phyloP scores from a whole-genome alignment of 139 green algal genomes.

The Chlamydomonas sphaeroides region DNA sequence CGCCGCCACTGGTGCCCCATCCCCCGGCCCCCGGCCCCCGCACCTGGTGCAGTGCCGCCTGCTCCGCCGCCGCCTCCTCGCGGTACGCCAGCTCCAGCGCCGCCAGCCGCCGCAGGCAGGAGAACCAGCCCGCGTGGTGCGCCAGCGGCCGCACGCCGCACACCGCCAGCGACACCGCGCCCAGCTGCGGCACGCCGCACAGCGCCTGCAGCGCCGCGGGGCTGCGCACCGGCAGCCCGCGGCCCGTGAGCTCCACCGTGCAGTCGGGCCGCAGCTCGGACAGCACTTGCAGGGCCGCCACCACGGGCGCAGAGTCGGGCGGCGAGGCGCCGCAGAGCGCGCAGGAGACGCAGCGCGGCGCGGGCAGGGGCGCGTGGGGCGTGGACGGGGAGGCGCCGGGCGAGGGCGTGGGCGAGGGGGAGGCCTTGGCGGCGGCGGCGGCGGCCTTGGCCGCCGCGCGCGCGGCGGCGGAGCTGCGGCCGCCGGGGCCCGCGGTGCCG shows the following conservation, averaged over 20 bases:
- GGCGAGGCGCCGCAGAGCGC: conserved; percentile 22
- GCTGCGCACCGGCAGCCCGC: conserved; percentile 27
- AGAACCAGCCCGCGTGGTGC: conserved; percentile 32
- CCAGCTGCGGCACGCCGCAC: conserved; percentile 12
- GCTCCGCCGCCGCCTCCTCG: conserved; percentile 8
- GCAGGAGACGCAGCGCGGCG: conserved; percentile 13
- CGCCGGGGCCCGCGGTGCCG: neutral
- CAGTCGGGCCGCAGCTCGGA: neutral
- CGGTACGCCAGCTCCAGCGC: conserved; percentile 35
- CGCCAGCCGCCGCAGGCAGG: conserved; percentile 29
- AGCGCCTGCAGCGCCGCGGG: conserved; percentile 18
- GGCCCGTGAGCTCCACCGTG: conserved; percentile 11
- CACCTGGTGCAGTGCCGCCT: no score
- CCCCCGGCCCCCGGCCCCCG: neutral
- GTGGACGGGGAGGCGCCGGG: no score
- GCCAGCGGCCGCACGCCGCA: conserved; percentile 34
- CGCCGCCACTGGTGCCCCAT: no score
- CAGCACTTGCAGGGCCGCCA: conserved; percentile 18
- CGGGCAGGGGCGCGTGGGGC: neutral
- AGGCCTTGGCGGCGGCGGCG: neutral
- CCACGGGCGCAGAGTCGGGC: conserved; percentile 7
- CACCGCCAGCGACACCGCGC: neutral
- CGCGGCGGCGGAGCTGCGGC: neutral
- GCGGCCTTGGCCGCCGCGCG: neutral
- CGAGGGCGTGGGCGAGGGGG: neutral